Base-by-base conservation (phyloP, 129 eudicot genomes). In the sunflower (Helianthus annuus) region DNA sequence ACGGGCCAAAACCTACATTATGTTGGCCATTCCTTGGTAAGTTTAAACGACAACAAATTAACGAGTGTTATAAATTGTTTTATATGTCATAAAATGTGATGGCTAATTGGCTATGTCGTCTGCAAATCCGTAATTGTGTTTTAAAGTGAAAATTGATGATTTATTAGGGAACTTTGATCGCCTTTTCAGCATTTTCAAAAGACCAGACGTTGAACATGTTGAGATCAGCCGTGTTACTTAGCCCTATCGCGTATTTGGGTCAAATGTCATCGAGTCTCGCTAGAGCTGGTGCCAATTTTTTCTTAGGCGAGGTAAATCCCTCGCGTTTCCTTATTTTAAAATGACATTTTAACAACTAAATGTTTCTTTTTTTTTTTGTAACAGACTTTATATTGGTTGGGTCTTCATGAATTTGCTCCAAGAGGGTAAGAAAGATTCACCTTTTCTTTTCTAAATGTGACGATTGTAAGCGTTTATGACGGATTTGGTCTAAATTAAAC, bases 1-100 rank as follows among this genome's bases (percentile, higher is more conserved):
- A 83, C 98, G 4, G 97, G 92, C 48, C 86, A 90, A 80, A 86
- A 82, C 22, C 13, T 90, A 58, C 96, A 94, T 80, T 94, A 87
- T 69, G 91, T 85, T 75, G 98, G 98, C n/a, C 96, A 94, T 77
- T 94, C 98, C 7, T 81, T 90, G 96, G 98, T 94, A 79, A 69
- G 10, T 68, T 55, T 34, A 24, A 6, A 16, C 16, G 15, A 54
- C 46, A n/a, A 70, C 53, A 36, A 17, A 19, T 19, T 19, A 32
- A 36, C 4, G 13, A 19, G 42, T 36, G 15, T n/a, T 11, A 1
- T 19, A n/a, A 10, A 0, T 55, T 44, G 10, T 39, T 13, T 5
- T 64, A 52, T 49, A 19, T 19, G 22, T 19, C 22, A 19, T 19
- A 19, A 19, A 19, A 19, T 19, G 22, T 19, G 22, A 19, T 19